A percentile compares a stretch with the other conserved stretches of the same genome.
These are phyloP conservation scores for Apiospora phragmitis DNA, from an alignment of 2,329 filamentous ascomycete genomes.

Conservation along the genomic window DNA sequence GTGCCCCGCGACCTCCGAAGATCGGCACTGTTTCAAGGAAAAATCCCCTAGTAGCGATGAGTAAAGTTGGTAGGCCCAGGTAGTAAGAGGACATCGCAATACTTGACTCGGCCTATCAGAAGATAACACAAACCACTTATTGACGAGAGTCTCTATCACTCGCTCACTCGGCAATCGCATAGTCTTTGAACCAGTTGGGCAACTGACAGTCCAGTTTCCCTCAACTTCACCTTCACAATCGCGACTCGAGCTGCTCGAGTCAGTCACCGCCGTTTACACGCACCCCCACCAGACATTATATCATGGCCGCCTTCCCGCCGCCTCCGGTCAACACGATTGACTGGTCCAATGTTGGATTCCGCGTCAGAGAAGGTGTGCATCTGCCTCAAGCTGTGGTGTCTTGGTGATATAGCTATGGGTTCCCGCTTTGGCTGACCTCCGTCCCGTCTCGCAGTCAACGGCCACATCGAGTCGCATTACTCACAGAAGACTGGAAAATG, in stretches of 20 bases:
- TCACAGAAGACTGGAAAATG: constrained; percentile 73
- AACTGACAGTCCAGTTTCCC: not conserved
- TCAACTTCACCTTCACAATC: not conserved
- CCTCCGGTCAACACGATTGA: constrained; percentile 81
- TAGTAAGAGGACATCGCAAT: not conserved
- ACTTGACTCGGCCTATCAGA: not conserved
- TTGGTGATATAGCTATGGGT: not conserved
- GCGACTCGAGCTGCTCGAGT: not conserved
- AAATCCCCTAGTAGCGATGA: not conserved
- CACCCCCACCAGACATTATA: not conserved
- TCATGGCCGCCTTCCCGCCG: constrained; percentile 61
- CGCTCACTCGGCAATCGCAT: not conserved
- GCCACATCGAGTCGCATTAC: constrained; percentile 89
- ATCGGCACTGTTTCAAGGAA: not conserved
- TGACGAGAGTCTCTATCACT: not conserved
- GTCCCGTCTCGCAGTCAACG: constrained; percentile 65
- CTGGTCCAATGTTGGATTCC: constrained; percentile 93
- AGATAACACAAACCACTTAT: not conserved
- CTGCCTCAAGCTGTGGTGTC: not conserved
- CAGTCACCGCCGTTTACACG: not conserved
- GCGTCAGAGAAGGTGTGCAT: constrained; percentile 76
- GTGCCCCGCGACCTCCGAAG: constrained; percentile 1
- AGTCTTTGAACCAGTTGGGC: not conserved
- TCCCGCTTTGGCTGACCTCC: not conserved
- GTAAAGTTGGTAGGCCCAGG: not conserved